Conservation (phyloP, 1,284 basidiomycete species). For the Kwoniella shivajii region DNA sequence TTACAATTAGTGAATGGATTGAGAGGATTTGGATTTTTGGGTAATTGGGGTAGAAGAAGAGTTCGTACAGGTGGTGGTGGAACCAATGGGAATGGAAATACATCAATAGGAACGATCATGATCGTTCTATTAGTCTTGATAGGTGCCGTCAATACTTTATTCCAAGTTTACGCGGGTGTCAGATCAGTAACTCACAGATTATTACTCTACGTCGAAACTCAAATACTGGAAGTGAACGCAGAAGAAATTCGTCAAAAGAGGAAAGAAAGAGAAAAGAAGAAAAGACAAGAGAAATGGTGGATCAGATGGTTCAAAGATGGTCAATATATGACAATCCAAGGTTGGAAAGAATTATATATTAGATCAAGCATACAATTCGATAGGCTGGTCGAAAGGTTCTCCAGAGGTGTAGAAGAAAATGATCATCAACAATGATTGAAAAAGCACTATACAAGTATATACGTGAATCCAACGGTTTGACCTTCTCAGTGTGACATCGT, state of each 20-base stretch:
- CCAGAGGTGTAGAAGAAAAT: not conserved
- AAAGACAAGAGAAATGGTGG: slow-evolving; percentile 19
- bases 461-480: no score
- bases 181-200: slow-evolving; percentile 25
- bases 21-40: slow-evolving; percentile 37
- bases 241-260: slow-evolving; percentile 23
- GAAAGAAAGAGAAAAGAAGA: slow-evolving; percentile 1
- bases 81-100: slow-evolving; percentile 2
- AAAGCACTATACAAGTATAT: not conserved
- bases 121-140: slow-evolving; percentile 42
- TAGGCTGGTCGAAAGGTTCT: not conserved
- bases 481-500: no score
- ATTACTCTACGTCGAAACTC: slow-evolving; percentile 46
- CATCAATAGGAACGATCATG: slow-evolving; percentile 28
- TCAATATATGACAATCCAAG: slow-evolving; percentile 23
- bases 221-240: slow-evolving; percentile 47
- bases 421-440: not conserved
- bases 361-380: slow-evolving; percentile 13
- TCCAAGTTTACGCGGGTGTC: slow-evolving; percentile 36
- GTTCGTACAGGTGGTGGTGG: slow-evolving; percentile 11
- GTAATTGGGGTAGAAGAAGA: slow-evolving; percentile 25
- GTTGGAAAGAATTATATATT: slow-evolving; percentile 29
- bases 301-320: slow-evolving; percentile 22
- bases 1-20: slow-evolving; percentile 47
- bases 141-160: slow-evolving; percentile 40